Base-by-base conservation (phyloP, 2,329 filamentous ascomycete genomes). In the Arachnomyces sp. region DNA sequence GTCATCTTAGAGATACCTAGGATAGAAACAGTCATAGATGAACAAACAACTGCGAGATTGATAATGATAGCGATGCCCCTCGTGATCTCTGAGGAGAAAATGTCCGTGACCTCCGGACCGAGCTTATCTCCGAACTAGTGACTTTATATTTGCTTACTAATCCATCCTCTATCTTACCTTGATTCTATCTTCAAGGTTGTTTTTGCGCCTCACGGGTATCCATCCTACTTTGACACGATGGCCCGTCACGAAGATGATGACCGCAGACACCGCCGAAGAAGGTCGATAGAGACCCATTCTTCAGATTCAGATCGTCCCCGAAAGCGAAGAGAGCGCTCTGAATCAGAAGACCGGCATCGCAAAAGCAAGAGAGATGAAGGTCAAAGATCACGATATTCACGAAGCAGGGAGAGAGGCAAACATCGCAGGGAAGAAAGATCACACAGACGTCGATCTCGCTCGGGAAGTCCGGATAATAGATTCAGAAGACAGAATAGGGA, bases 401-500 rank as follows among this genome's bases (percentile, higher is more conserved):
- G 21, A 28, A 21, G 37, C 25, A 16, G n/a, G 31, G 17, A 28
- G 31, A 25, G 7, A 14, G 33, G 41, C 13, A 39, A 36, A 32
- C 32, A 36, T 28, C 41, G 28, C 25, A 36, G 28, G 17, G 17
- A 31, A 34, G 18, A 38, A 39, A 9, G 31, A 37, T 13, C 40
- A 16, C 36, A 30, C 17, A 39, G 42, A 33, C 36, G 35, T 15
- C 43, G 41, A 29, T 46, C 44, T 29, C 39, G 40, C 7, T 46
- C 46, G 4, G 34, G 31, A 31, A 31, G 15, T 17, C 32, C 42
- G 11, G 29, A 36, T 11, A 33, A 40, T n/a, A 18, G 31, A 14
- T 34, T 38, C 17, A 52, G 49, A 42, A 50, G 52, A 43, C 55
- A n/a, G n/a, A n/a, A 50, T 37, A 52, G 52, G 40, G 49, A 55